Evolutionary conservation across 1,284 basidiomycete species (phyloP).

Genomic region (Blastosporella zonata): DNA sequence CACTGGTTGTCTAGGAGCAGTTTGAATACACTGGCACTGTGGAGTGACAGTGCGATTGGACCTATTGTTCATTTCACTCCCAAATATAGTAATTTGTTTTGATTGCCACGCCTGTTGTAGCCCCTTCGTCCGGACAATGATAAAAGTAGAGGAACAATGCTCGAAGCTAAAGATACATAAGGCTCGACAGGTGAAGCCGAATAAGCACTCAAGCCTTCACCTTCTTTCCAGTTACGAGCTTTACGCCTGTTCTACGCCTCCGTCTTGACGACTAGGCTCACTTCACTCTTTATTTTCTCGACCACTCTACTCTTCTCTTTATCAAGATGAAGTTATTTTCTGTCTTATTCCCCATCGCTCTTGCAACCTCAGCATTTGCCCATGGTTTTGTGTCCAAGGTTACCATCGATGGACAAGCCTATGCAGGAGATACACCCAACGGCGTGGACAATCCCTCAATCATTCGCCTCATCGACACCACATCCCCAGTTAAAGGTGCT

Average conservation of each 20-base stretch:
- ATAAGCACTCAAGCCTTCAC: not conserved
- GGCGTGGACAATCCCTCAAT: slow-evolving; percentile 40
- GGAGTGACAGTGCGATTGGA: too few species aligned
- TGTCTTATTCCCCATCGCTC: slow-evolving; percentile 30
- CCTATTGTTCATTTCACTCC: too few species aligned
- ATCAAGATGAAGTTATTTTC: slow-evolving; percentile 19
- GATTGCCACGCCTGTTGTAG: too few species aligned
- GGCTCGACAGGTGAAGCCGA: not conserved
- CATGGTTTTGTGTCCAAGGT: slow-evolving; percentile 59
- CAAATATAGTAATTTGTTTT: too few species aligned
- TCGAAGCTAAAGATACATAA: slow-evolving; percentile 4
- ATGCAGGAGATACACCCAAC: slow-evolving; percentile 51
- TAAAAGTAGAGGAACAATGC: not conserved
- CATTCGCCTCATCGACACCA: slow-evolving; percentile 57
- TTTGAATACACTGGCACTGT: too few species aligned
- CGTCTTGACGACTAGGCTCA: slow-evolving; percentile 5
- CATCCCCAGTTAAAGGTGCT: slow-evolving; percentile 63
- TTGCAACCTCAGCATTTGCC: slow-evolving; percentile 42
- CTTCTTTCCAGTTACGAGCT: slow-evolving; percentile 10
- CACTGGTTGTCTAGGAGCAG: too few species aligned
- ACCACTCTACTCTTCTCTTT: not conserved
- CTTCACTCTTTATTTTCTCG: slow-evolving; percentile 2
- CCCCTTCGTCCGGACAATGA: not conserved
- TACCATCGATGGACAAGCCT: slow-evolving; percentile 53
- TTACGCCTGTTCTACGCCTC: slow-evolving; percentile 9